phyloP scores from a whole-genome alignment of 2,329 filamentous ascomycete species.

The Pseudocercospora crystallina region DNA sequence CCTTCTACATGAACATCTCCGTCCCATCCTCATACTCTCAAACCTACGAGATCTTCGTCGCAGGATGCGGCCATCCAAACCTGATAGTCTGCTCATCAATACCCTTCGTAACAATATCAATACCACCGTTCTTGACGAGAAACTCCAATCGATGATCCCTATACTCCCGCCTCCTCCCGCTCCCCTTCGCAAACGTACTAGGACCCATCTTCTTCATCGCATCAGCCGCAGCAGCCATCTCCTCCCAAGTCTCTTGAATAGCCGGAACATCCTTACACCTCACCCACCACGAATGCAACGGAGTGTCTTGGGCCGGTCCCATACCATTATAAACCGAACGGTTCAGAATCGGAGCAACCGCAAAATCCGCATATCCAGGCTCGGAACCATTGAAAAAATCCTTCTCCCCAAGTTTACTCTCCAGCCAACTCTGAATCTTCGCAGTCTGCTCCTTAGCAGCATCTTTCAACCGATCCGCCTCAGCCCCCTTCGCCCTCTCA shows the following conservation, averaged over 20 bases:
- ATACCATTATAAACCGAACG: conserved; percentile 25
- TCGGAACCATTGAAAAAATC: conserved; percentile 30
- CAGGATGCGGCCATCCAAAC: conserved; percentile 24
- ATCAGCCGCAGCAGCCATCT: conserved; percentile 25
- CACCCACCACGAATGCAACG: conserved; percentile 25
- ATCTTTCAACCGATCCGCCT: conserved; percentile 27
- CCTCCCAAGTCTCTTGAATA: conserved; percentile 28
- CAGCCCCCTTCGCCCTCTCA: conserved; percentile 24
- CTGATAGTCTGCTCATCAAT: conserved; percentile 26
- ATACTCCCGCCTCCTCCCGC: conserved; percentile 27
- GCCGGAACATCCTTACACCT: conserved; percentile 19
- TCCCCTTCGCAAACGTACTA: conserved; percentile 13
- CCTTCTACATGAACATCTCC: too few species aligned
- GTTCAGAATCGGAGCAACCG: conserved; percentile 29
- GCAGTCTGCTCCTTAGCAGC: conserved; percentile 28
- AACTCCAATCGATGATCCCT: conserved; percentile 29
- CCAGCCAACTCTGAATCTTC: conserved; percentile 29
- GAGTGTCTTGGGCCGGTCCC: conserved; percentile 17
- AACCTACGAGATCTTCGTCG: too few species aligned
- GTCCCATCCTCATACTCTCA: too few species aligned
- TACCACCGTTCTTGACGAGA: conserved; percentile 27
- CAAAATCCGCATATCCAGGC: conserved; percentile 34
- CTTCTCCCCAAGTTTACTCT: conserved; percentile 25
- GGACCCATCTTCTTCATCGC: conserved; percentile 19
- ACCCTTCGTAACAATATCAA: conserved; percentile 24